Conservation (phyloP, 805 yeast species). For the Nadsonia fulvescens region DNA sequence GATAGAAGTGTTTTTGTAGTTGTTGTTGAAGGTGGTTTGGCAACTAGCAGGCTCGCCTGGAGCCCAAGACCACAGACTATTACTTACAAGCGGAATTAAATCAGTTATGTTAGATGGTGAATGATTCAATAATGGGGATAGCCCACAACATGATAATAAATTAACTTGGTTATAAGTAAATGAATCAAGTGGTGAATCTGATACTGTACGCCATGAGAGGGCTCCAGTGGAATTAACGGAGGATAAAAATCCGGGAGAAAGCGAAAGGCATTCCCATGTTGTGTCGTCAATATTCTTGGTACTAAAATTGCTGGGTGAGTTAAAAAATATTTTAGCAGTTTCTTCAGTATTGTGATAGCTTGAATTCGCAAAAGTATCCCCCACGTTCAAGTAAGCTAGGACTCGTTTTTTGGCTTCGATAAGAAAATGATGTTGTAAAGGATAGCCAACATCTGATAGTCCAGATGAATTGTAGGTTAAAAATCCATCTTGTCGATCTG, state of each 20-base stretch:
- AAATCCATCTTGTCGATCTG: constrained; percentile 4
- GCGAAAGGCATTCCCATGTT: constrained; percentile 1
- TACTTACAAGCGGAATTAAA: constrained; percentile 11
- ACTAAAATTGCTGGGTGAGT: too few relatives aligned
- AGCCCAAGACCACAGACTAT: constrained; percentile 58
- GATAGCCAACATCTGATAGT: constrained; percentile 4
- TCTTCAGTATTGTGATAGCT: constrained; percentile 1
- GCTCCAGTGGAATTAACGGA: constrained; percentile 7
- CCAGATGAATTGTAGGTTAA: constrained; percentile 2
- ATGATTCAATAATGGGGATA: constrained; percentile 41
- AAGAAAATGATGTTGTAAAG: constrained; percentile 3
- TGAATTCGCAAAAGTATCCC: not conserved
- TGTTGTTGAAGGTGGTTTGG: constrained; percentile 8
- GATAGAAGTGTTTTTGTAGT: constrained; percentile 3
- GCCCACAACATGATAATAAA: constrained; percentile 36
- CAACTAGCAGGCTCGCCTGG: constrained; percentile 29
- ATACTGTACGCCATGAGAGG: constrained; percentile 22
- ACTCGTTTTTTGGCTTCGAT: constrained; percentile 3
- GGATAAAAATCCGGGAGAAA: constrained; percentile 6
- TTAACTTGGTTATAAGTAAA: constrained; percentile 25
- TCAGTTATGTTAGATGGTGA: constrained; percentile 9
- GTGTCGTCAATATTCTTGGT: too few relatives aligned
- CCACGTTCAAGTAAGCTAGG: constrained; percentile 1
- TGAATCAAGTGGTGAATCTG: constrained; percentile 21
- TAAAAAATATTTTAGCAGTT: not conserved